Evolutionary conservation across 345 rosid genomes (phyloP).

Genomic region (Nasturtium officinale): DNA sequence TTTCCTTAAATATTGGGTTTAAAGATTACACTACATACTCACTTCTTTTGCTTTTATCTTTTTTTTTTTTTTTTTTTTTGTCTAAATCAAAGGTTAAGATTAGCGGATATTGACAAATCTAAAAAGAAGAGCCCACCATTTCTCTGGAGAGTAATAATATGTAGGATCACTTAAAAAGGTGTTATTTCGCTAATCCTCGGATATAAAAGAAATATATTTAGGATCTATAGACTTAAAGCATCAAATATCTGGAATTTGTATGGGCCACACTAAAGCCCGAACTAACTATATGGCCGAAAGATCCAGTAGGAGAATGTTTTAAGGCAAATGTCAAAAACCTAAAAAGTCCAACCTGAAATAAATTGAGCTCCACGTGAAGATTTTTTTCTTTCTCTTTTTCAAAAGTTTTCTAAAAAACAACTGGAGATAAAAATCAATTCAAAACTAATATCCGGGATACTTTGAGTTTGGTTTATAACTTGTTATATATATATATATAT

Average conservation of each 20-base stretch:
- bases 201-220: neutral
- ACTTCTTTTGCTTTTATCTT: neutral
- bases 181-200: conserved; percentile 7
- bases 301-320: neutral
- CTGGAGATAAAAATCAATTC: neutral
- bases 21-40: neutral
- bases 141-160: neutral
- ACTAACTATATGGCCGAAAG: neutral
- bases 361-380: neutral
- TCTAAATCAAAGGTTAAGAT: conserved; percentile 2
- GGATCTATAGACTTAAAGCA: neutral
- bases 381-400: neutral
- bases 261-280: conserved; percentile 26
- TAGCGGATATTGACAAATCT: too few relatives aligned
- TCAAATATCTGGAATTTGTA: neutral
- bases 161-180: conserved; percentile 7
- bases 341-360: neutral
- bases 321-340: neutral
- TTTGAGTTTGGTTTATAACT: too few relatives aligned
- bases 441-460: neutral
- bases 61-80: neutral
- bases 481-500: too few relatives aligned
- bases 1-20: conserved; percentile 25
- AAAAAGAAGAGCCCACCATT: conserved; percentile 25
- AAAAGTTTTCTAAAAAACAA: neutral